Base-by-base conservation (phyloP, 2,329 filamentous ascomycete species). In the Dactylellina drechsleri region DNA sequence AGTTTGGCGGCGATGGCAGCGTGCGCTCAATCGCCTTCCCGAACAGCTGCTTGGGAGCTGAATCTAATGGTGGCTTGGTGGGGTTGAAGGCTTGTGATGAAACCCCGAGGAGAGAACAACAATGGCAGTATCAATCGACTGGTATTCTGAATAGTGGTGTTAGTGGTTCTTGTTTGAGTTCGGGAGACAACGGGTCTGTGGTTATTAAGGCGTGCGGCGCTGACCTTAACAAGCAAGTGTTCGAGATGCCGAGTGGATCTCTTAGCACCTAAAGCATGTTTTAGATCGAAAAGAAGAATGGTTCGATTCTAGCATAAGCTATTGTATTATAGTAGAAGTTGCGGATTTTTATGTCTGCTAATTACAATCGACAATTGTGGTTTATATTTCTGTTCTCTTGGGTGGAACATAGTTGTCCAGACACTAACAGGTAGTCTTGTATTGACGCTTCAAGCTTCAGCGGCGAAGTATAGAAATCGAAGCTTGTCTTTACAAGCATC, bases 231-330 rank as follows among this genome's bases (percentile, higher is more conserved):
- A 82, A 79, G 54, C 85, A 86, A 79, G 84, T 85, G 8, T 80
- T 85, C 77, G 83, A 81, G 12, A 78, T 85, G 43, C 84, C 84
- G 0, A 82, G 82, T 76, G 84, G 85, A 45, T 66, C 66, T 53
- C 59, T 76, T 50, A 56, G 49, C 10, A 36, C 31, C 31, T 36
- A 10, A 4, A 36, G 31, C 5, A 36, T 36, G 5, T 36, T 36
- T 36, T 36, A 10, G 10, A 36, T 8, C 10, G 6, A 10, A 36
- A 36, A 36, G 1, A 36, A 8, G 31, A 36, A 8, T 7, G 6
- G 2, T 5, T 36, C 10, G 5, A 7, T 36, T 7, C 31, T 36
- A 36, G 23, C 23, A 23, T 23, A 23, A 23, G 23, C 23, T 23
- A 23, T 23, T 23, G 23, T 23, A 23, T 23, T 23, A 23, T 23